Conservation (phyloP, 2,329 filamentous ascomycete species). For the Fusarium concolor region DNA sequence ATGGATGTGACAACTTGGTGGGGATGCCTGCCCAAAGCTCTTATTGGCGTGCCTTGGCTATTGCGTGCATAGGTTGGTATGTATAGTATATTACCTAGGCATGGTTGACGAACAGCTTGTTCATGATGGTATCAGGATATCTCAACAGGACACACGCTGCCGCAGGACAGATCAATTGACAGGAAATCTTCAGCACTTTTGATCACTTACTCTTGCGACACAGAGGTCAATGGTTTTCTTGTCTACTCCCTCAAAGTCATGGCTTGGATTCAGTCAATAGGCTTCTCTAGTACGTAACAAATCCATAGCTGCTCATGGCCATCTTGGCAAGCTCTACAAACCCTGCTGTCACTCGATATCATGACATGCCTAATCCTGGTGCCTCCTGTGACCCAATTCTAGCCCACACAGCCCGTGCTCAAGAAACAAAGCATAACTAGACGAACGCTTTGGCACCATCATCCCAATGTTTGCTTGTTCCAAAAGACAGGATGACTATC, state of each 20-base stretch:
- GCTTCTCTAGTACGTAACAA: background rate
- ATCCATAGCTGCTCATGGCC: background rate
- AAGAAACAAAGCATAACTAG: slow-evolving; percentile 1
- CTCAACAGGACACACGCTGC: slow-evolving; percentile 7
- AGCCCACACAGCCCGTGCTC: background rate
- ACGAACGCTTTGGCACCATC: background rate
- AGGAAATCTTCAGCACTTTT: too few species aligned
- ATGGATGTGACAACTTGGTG: slow-evolving; percentile 3
- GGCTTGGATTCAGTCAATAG: background rate
- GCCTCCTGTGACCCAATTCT: background rate
- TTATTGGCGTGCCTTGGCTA: slow-evolving; percentile 25
- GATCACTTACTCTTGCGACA: background rate
- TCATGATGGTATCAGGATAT: slow-evolving; percentile 22
- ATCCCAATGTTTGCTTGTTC: background rate
- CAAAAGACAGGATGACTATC: background rate
- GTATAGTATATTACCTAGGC: too few species aligned
- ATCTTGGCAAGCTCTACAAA: background rate
- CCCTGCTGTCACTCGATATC: background rate
- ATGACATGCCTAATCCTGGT: background rate
- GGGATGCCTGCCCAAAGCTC: slow-evolving; percentile 28
- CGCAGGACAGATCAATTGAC: background rate
- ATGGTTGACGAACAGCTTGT: slow-evolving; percentile 1
- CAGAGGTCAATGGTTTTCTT: background rate
- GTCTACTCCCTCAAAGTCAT: background rate
- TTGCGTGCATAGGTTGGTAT: slow-evolving; percentile 12